Conservation (phyloP, 2,329 filamentous ascomycete species). For the Cytospora chrysosperma region DNA sequence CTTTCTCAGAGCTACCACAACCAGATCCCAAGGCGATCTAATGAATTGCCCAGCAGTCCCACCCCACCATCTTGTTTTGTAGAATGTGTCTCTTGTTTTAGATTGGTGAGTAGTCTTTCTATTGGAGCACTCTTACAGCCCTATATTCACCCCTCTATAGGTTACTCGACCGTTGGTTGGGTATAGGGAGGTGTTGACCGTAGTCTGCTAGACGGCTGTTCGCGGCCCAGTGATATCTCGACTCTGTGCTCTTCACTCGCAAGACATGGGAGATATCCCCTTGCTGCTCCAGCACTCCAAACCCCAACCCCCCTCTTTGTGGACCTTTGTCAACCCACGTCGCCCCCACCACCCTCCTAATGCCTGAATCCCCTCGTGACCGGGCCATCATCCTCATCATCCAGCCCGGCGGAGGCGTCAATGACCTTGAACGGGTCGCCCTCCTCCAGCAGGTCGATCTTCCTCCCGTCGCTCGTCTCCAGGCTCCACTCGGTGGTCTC, state of each 20-base stretch:
- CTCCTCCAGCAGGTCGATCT: slow-evolving; percentile 72
- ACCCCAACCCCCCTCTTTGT: not conserved
- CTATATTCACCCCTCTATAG: not conserved
- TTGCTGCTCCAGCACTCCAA: not conserved
- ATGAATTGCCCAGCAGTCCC: not conserved
- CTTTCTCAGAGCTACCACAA: not conserved
- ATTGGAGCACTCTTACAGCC: not conserved
- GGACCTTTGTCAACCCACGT: too few species aligned
- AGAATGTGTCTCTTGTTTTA: not conserved
- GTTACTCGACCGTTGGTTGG: not conserved
- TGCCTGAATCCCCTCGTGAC: slow-evolving; percentile 49
- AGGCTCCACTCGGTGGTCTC: slow-evolving; percentile 91
- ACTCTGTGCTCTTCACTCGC: not conserved
- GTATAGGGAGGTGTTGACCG: not conserved
- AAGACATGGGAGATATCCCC: not conserved
- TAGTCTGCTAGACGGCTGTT: not conserved
- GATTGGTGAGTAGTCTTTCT: not conserved
- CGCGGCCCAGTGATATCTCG: not conserved
- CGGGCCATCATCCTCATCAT: slow-evolving; percentile 34
- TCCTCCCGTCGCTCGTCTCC: slow-evolving; percentile 58
- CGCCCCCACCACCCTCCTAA: slow-evolving; percentile 33
- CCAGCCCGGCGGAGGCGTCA: slow-evolving; percentile 30
- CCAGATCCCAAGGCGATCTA: too few species aligned
- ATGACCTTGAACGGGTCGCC: slow-evolving; percentile 65
- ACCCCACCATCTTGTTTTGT: not conserved